phyloP scores from a whole-genome alignment of 2,329 filamentous ascomycete species.

The Pleoardoris graminearum region DNA sequence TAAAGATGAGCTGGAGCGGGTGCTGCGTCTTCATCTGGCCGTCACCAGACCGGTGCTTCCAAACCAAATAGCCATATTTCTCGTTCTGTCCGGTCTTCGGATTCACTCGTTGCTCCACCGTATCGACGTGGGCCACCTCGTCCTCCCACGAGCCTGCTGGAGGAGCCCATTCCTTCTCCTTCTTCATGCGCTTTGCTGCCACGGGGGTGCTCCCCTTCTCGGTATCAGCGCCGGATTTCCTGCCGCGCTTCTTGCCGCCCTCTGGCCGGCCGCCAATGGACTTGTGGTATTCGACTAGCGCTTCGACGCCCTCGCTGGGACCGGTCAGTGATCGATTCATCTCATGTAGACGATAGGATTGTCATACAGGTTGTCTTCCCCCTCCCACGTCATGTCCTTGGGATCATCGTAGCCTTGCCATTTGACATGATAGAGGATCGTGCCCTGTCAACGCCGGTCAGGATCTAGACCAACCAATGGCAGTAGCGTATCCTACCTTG shows the following conservation, averaged over 20 bases:
- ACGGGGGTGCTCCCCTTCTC: constrained; percentile 30
- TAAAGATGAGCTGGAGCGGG: constrained; percentile 67
- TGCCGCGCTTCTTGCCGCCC: constrained; percentile 58
- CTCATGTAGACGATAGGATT: not conserved
- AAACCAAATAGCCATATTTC: constrained; percentile 70
- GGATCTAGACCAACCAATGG: constrained; percentile 50
- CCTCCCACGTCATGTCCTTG: constrained; percentile 76
- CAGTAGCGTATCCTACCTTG: constrained; percentile 41
- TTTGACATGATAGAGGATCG: constrained; percentile 68
- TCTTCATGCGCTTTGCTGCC: constrained; percentile 42
- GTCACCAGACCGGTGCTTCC: constrained; percentile 54
- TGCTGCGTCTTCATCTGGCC: constrained; percentile 75
- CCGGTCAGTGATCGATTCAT: not conserved
- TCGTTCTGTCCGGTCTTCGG: constrained; percentile 50
- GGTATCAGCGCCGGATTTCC: constrained; percentile 30
- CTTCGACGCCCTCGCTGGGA: constrained; percentile 47
- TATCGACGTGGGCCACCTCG: constrained; percentile 70
- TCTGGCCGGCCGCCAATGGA: constrained; percentile 65
- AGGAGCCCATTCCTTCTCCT: constrained; percentile 62
- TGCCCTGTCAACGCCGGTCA: constrained; percentile 21
- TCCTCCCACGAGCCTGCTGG: constrained; percentile 79
- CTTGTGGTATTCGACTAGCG: constrained; percentile 67
- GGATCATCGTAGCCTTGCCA: constrained; percentile 78
- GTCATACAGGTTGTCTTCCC: constrained; percentile 69
- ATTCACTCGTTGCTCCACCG: constrained; percentile 64